These are phyloP conservation scores for Mollisia scopiformis DNA, from an alignment of 2,329 filamentous ascomycete genomes.

Conservation along the genomic window DNA sequence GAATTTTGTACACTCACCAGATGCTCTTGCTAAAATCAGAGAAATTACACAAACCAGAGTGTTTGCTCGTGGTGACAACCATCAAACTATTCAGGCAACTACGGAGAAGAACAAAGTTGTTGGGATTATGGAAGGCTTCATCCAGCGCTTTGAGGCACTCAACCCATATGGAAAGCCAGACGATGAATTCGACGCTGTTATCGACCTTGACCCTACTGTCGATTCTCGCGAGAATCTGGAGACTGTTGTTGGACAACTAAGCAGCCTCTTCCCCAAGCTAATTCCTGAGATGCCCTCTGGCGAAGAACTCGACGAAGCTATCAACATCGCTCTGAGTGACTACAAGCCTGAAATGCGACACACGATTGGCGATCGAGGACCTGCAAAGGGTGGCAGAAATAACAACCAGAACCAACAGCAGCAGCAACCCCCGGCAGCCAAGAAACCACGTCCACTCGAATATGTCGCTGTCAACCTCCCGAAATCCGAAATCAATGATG, in stretches of 20 bases:
- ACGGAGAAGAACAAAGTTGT: constrained; percentile 75
- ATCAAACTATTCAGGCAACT: constrained; percentile 93
- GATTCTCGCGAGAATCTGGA: constrained; percentile 88
- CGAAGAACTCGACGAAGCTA: constrained; percentile 78
- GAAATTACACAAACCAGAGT: constrained; percentile 78
- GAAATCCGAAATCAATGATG: constrained; percentile 50
- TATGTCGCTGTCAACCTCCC: constrained; percentile 66
- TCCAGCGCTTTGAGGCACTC: constrained; percentile 81
- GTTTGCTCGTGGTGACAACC: constrained; percentile 86
- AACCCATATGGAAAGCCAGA: constrained; percentile 72
- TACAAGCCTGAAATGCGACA: constrained; percentile 80
- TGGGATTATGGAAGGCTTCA: constrained; percentile 93
- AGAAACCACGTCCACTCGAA: constrained; percentile 59
- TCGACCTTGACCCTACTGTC: constrained; percentile 77
- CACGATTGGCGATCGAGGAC: constrained; percentile 64
- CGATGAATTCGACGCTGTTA: constrained; percentile 78
- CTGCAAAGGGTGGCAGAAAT: constrained; percentile 44
- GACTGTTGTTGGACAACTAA: constrained; percentile 70
- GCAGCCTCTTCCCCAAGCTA: constrained; percentile 77
- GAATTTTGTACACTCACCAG: constrained; percentile 79
- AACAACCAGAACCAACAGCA: constrained; percentile 42
- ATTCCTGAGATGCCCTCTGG: constrained; percentile 71
- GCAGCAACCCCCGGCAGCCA: constrained; percentile 39
- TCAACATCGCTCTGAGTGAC: constrained; percentile 72
- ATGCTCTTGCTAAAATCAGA: constrained; percentile 71